phyloP scores from a whole-genome alignment of 305 asterid species.

The Fraxinus angustifolia region DNA sequence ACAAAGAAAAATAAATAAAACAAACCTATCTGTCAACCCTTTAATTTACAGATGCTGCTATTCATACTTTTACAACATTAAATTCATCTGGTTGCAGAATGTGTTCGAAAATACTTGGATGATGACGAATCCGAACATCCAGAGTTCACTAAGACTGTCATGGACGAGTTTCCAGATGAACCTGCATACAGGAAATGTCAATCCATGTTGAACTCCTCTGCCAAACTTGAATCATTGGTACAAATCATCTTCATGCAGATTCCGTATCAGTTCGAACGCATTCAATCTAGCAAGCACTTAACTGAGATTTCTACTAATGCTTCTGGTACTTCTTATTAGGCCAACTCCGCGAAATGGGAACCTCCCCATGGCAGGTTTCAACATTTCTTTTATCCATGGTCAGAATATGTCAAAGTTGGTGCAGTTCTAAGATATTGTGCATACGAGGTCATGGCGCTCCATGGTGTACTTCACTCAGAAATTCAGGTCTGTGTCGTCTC shows the following conservation, averaged over 20 bases:
- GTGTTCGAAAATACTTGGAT: conserved; percentile 56
- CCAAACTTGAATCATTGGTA: conserved; percentile 64
- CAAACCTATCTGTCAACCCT: not conserved
- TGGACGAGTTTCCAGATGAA: conserved; percentile 63
- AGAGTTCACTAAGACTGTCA: conserved; percentile 42
- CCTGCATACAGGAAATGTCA: conserved; percentile 59
- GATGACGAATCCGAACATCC: conserved; percentile 47
- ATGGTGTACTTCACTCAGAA: conserved; percentile 72
- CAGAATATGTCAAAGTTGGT: conserved; percentile 63
- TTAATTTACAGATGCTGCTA: not conserved
- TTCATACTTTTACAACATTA: not conserved
- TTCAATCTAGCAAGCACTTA: not conserved
- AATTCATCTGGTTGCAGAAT: conserved; percentile 40
- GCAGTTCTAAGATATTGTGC: conserved; percentile 63
- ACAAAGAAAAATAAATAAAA: not conserved
- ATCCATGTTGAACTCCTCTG: conserved; percentile 48
- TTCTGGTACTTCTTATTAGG: conserved; percentile 32
- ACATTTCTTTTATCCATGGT: conserved; percentile 66
- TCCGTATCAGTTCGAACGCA: not conserved
- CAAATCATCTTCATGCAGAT: not conserved
- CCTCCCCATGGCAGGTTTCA: conserved; percentile 69
- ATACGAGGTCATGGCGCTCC: conserved; percentile 71
- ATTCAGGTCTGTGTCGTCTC: conserved; percentile 44
- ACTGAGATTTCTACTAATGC: not conserved
- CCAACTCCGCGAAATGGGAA: conserved; percentile 78